phyloP scores from a whole-genome alignment of 148 eudicot species.

The Rhododendron ovatum region DNA sequence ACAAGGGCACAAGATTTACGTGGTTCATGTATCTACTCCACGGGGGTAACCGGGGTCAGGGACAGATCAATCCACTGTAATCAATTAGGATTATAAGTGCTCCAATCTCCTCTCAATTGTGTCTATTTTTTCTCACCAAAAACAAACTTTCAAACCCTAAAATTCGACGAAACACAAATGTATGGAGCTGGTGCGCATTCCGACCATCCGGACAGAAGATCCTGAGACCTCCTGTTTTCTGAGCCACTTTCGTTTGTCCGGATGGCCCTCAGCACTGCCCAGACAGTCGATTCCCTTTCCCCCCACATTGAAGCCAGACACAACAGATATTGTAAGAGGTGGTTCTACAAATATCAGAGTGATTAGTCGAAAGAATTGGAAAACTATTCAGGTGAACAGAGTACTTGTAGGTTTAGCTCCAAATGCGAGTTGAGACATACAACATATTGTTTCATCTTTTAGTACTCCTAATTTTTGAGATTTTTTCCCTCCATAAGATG shows the following conservation, averaged over 20 bases:
- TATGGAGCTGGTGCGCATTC: too few species aligned
- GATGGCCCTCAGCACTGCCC: too few species aligned
- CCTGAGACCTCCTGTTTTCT: too few species aligned
- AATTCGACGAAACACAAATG: neutral
- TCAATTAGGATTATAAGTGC: neutral
- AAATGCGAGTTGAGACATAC: neutral
- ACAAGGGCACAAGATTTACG: neutral
- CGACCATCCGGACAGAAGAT: too few species aligned
- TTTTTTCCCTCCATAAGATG: neutral
- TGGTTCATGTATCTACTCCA: neutral
- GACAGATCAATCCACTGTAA: neutral
- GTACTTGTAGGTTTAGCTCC: neutral
- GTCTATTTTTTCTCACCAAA: too few species aligned
- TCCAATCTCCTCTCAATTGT: neutral
- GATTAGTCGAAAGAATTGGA: neutral
- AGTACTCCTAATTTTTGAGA: neutral
- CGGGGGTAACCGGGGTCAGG: neutral
- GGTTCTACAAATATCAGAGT: neutral
- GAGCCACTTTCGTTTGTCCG: too few species aligned
- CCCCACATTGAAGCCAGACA: neutral
- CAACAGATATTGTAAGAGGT: neutral
- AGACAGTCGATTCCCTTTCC: too few species aligned
- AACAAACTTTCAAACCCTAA: neutral
- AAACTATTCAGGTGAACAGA: neutral
- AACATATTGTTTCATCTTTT: neutral